phyloP scores from a whole-genome alignment of 2,329 filamentous ascomycete species.

The Teratosphaeria gauchensis region DNA sequence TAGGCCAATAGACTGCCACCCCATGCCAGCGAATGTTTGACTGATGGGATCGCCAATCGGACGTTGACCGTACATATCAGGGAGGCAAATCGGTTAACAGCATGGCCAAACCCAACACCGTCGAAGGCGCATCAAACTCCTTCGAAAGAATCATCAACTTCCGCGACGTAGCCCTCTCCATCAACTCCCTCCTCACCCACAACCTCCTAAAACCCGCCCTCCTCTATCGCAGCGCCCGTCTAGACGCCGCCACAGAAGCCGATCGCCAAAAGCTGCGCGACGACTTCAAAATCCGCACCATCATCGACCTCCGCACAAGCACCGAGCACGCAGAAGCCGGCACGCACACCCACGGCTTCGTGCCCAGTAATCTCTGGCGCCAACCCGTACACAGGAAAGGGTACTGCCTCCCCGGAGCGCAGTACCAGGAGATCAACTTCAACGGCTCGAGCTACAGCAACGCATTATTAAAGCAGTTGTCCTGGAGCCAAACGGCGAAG shows the following conservation, averaged over 20 bases:
- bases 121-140: not conserved
- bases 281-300: conserved; percentile 55
- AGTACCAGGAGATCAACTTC: conserved; percentile 60
- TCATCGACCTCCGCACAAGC: conserved; percentile 73
- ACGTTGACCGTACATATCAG: too few species aligned
- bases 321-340: conserved; percentile 33
- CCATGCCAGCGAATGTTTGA: too few species aligned
- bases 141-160: conserved; percentile 62
- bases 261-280: conserved; percentile 54
- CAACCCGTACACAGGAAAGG: not conserved
- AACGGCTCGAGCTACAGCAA: conserved; percentile 63
- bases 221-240: conserved; percentile 21
- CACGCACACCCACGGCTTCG: conserved; percentile 7
- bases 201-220: conserved; percentile 22
- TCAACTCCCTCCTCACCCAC: conserved; percentile 50
- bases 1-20: too few species aligned
- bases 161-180: conserved; percentile 60
- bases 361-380: not conserved
- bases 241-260: conserved; percentile 59
- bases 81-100: too few species aligned
- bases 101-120: not conserved
- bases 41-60: too few species aligned
- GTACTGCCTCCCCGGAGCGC: conserved; percentile 48
- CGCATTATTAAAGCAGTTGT: conserved; percentile 56
- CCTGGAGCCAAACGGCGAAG: conserved; percentile 56